Base-by-base conservation (phyloP, 106 monocot genomes). In the Allium sativum region DNA sequence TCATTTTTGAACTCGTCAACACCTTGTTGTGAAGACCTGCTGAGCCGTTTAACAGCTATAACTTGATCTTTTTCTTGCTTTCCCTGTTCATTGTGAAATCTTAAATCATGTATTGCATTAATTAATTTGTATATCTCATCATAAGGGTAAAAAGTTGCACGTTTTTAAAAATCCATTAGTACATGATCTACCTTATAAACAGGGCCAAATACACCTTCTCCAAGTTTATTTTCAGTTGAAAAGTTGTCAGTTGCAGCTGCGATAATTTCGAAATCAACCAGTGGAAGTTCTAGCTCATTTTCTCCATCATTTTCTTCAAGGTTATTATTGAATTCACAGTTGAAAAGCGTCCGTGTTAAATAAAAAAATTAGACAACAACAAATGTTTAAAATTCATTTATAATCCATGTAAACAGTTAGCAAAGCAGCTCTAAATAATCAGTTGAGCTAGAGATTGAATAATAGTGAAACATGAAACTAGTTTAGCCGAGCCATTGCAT, bases 1-100 rank as follows among this genome's bases (percentile, higher is more conserved):
- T 82, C 82, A 47, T 74, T 82, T 52, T 47, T 74, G 42, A 77
- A 70, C 46, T 82, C 77, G 11, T 62, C 43, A 8, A 58, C 12
- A 10, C 74, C 82, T 64, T 82, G 73, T 31, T 22, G 62, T 48
- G 82, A 82, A 18, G 45, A 45, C 64, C 43, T 58, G 18, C 73
- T 45, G 43, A 82, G 71, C 21, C 77, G 73, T 56, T 82, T 82
- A n/a, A 82, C 66, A 4, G 82, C 82, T 45, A 79, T 61, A 7
- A 74, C 70, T 45, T 61, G 69, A 12, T 58, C 58, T 3, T 65
- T 50, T 21, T 14, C 61, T 16, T 65, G 41, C 10, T 65, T 19
- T 8, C 78, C 78, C 78, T 79, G 22, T 58, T 6, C 12, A 58
- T 22, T 40, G 7, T 9, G 22, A 1, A 10, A 58, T 22, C 58